phyloP scores from a whole-genome alignment of 495 filamentous ascomycete genomes.

The Xylaria grammica region DNA sequence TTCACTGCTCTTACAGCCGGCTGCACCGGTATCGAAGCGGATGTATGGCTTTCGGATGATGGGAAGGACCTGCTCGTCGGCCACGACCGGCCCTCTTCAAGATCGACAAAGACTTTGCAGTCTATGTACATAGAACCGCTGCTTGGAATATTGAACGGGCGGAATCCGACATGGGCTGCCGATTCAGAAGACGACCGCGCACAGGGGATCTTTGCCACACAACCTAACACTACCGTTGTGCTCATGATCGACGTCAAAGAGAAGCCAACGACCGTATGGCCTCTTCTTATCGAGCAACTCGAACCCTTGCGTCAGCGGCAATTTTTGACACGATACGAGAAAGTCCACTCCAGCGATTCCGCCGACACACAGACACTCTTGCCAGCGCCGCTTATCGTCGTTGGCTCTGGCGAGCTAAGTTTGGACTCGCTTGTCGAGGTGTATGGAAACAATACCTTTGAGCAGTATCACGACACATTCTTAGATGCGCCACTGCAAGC shows the following conservation, averaged over 20 bases:
- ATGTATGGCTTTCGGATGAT: conserved; percentile 81
- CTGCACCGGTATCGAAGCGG: conserved; percentile 79
- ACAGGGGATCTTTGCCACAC: conserved; percentile 21
- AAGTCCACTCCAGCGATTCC: conserved; percentile 26
- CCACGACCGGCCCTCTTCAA: conserved; percentile 45
- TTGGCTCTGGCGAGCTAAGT: too few relatives aligned
- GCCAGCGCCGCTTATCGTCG: too few relatives aligned
- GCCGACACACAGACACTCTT: too few relatives aligned
- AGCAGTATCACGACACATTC: too few relatives aligned
- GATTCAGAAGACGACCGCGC: conserved; percentile 37
- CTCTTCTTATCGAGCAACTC: conserved; percentile 55
- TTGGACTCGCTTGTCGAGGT: too few relatives aligned
- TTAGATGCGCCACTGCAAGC: too few relatives aligned
- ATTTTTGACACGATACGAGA: conserved; percentile 57
- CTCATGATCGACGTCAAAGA: conserved; percentile 69
- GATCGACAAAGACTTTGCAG: conserved; percentile 50
- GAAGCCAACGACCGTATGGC: conserved; percentile 43
- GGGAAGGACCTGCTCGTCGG: conserved; percentile 57
- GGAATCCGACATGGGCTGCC: conserved; percentile 43
- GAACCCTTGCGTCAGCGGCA: conserved; percentile 58
- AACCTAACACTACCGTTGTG: conserved; percentile 57
- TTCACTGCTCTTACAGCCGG: conserved; percentile 66
- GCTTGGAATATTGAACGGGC: conserved; percentile 48
- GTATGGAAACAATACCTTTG: too few relatives aligned
- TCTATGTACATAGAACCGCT: conserved; percentile 62